Conservation (phyloP, 306 rosid species). For the Trifolium dubium region DNA sequence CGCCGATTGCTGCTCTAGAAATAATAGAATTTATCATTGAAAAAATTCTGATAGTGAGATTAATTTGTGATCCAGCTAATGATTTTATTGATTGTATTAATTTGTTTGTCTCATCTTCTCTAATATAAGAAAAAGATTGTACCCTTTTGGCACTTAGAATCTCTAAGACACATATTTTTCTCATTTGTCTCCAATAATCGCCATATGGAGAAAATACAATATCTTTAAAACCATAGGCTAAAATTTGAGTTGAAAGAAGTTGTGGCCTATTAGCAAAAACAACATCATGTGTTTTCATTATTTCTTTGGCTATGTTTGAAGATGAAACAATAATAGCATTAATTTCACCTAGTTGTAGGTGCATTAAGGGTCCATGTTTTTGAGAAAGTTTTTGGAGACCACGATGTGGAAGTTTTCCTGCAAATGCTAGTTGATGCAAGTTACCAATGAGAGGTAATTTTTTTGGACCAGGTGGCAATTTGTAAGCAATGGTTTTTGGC, state of each 20-base stretch:
- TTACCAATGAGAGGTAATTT: constrained; percentile 40
- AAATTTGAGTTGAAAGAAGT: neutral
- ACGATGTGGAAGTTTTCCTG: constrained; percentile 35
- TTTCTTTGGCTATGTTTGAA: constrained; percentile 27
- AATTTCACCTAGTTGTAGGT: constrained; percentile 36
- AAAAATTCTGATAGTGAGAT: constrained; percentile 23
- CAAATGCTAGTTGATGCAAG: constrained; percentile 35
- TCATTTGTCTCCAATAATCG: constrained; percentile 17
- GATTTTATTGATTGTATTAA: constrained; percentile 1
- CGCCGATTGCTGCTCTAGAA: constrained; percentile 7
- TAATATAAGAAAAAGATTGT: constrained; percentile 15
- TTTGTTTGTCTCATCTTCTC: neutral
- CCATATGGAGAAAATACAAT: constrained; percentile 27
- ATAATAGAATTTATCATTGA: neutral
- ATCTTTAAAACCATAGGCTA: constrained; percentile 1
- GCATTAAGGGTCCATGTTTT: constrained; percentile 20
- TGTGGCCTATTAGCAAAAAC: constrained; percentile 31
- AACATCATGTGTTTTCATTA: constrained; percentile 33
- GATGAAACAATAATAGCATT: constrained; percentile 20
- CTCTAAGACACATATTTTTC: constrained; percentile 9
- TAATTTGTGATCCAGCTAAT: neutral
- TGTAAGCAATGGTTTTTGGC: neutral
- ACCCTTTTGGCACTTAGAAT: constrained; percentile 19
- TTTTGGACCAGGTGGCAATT: constrained; percentile 33
- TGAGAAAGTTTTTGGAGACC: constrained; percentile 19